Evolutionary conservation across 2,329 filamentous ascomycete species (phyloP), one percentile per base, ranked within the genome.

Genomic region (Elsinoe necatrix): DNA sequence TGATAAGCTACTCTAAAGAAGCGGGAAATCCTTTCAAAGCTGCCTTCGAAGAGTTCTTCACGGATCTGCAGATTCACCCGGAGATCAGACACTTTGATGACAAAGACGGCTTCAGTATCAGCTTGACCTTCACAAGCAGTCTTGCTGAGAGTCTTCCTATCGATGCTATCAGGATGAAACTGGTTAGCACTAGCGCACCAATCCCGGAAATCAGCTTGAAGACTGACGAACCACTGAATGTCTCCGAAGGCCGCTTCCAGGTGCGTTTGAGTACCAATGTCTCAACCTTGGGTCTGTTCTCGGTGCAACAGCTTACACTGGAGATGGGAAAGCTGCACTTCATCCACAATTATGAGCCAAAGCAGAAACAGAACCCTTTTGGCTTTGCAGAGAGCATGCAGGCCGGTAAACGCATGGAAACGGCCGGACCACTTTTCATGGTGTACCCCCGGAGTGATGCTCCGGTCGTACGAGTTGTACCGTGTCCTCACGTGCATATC

Each of bases 101-200:
- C 18, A 81, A 79, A 61, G 92, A 97, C 68, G 84, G 87, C 12
- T 92, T 95, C 62, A 80, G 82, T 7, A 67, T 95, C 16, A 75
- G 78, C 1, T 67, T 98, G 1, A 79, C 77, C 18, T 72, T 95
- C 42, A 75, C 80, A 51, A 90, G 89, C 68, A 70, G 95, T 1
- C 73, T 96, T 1, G 80, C 83, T 0, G 87, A 90, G 45, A 76
- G 82, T 1, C 74, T 95, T 7, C 77, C 79, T 8, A 71, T 93
- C 1, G 81, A 89, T 42, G 76, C 78, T 14, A 78, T 84, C 8
- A 83, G 76, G 52, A 72, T 93, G 18, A 81, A 81, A 25, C 75
- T 95, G 7, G 75, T 81, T 3, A 79, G 79, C 62, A 71, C 75
- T 2, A 72, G 74, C 5, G 81, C 80, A 2, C 78, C 81, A 23